Evolutionary conservation across 108 stramenopile species (phyloP).

Genomic region (Asterionellopsis glacialis): DNA sequence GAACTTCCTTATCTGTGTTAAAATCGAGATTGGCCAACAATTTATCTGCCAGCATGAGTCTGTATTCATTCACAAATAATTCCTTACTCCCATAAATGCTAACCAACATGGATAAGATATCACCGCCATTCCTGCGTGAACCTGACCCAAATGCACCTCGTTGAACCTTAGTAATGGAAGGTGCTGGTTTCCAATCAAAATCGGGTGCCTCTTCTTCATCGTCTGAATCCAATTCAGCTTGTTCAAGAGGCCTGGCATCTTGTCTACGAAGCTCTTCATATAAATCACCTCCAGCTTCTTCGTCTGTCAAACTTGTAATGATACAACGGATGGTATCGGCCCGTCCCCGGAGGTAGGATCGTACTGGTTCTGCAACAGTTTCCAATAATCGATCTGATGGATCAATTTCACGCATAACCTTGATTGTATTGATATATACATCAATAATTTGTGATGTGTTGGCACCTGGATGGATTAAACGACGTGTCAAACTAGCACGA

Average conservation of each 20-base stretch:
- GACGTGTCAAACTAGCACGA: slow-evolving; percentile 42
- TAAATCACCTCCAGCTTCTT: slow-evolving; percentile 84
- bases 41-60: slow-evolving; percentile 95
- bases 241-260: slow-evolving; percentile 76
- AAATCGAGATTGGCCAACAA: slow-evolving; percentile 82
- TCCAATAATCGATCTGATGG: slow-evolving; percentile 83
- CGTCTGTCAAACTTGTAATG: slow-evolving; percentile 93
- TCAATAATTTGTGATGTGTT: slow-evolving; percentile 93
- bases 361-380: slow-evolving; percentile 84
- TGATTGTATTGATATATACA: slow-evolving; percentile 93
- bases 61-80: slow-evolving; percentile 95
- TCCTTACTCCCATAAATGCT: slow-evolving; percentile 98
- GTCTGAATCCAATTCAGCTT: slow-evolving; percentile 53
- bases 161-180: slow-evolving; percentile 39
- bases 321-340: slow-evolving; percentile 95
- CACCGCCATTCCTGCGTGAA: slow-evolving; percentile 41
- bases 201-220: slow-evolving; percentile 60
- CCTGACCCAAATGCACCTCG: neutral
- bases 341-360: slow-evolving; percentile 72
- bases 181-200: slow-evolving; percentile 75
- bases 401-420: slow-evolving; percentile 79
- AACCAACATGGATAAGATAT: slow-evolving; percentile 94
- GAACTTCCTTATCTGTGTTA: slow-evolving; percentile 90
- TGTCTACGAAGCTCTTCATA: slow-evolving; percentile 91
- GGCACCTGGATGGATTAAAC: slow-evolving; percentile 95